Base-by-base conservation (phyloP, 768 basidiomycete species). In the Boletellus emodensis region DNA sequence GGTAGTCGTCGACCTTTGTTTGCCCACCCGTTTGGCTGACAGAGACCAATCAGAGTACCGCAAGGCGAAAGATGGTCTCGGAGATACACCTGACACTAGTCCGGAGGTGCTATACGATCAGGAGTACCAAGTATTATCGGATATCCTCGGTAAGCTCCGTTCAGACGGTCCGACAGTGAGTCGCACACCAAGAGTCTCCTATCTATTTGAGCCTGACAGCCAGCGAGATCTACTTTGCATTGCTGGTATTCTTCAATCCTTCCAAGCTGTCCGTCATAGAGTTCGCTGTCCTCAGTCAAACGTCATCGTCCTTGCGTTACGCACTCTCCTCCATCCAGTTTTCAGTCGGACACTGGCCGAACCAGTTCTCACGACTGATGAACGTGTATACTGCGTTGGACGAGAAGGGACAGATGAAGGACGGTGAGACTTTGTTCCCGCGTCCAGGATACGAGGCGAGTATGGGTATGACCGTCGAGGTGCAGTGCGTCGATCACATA, bases 231-330 rank as follows among this genome's bases (percentile, higher is more conserved):
- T 70, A 66, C 46, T 62, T 64, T 34, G 66, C 63, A n/a, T 48
- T 61, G 17, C 47, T 59, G 30, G 63, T 66, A 11, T 46, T 70
- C 28, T 38, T 61, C 13, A 33, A 18, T 26, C 69, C 69, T 11
- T 56, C 59, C 4, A 59, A 49, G 12, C 34, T 68, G 14, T 65
- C 69, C 15, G 50, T 70, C 35, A 49, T 61, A 15, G 63, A 68
- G 39, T 58, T 70, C 7, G 69, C 69, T 17, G 48, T 68, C 15
- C 55, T 70, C 0, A 55, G 63, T 38, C 61, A 68, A 46, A 58
- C 61, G 2, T 55, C 67, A 1, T 10, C 47, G 9, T 60, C 56
- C 9, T 47, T 70, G 36, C 57, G 60, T 6, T 44, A 40, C 35
- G 61, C 69, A 1, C 59, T 70, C 28, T 15, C 30, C n/a, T 28